phyloP scores from a whole-genome alignment of 345 rosid genomes.

The Ceriops tagal region DNA sequence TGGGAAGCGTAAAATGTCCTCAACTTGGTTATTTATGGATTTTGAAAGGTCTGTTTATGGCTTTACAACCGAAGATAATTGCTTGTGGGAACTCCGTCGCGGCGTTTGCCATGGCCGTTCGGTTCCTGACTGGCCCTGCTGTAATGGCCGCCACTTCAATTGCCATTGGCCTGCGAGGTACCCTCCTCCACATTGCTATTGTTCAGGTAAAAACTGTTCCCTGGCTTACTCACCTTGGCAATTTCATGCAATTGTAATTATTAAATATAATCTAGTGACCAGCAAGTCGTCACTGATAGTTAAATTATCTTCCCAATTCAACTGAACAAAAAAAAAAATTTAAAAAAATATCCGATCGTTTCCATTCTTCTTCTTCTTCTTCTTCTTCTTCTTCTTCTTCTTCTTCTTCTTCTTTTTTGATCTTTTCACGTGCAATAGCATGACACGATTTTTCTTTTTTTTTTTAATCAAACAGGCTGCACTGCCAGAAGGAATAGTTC shows the following conservation, averaged over 20 bases:
- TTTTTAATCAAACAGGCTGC: conserved; percentile 19
- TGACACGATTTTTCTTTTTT: not conserved
- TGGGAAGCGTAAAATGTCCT: too few relatives aligned
- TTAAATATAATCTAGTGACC: not conserved
- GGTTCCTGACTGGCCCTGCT: conserved; percentile 35
- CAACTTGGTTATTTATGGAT: not conserved
- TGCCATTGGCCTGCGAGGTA: conserved; percentile 34
- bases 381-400: not conserved
- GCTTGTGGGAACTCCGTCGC: conserved; percentile 34
- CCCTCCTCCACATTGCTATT: conserved; percentile 31
- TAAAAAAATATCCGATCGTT: not conserved
- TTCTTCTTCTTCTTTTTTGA: not conserved
- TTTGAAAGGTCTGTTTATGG: conserved; percentile 32
- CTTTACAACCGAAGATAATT: conserved; percentile 32
- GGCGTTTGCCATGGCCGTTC: conserved; percentile 32
- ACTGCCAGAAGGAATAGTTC: conserved; percentile 30
- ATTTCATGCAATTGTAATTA: not conserved
- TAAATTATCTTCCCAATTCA: too few relatives aligned
- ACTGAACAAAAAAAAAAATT: not conserved
- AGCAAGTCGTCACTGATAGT: not conserved
- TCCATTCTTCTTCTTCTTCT: not conserved
- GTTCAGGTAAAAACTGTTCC: conserved; percentile 25
- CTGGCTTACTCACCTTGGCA: not conserved
- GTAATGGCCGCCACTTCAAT: conserved; percentile 40
- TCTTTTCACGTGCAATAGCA: not conserved